Conservation (phyloP, 345 rosid species). For the Sonneratia caseolaris region DNA sequence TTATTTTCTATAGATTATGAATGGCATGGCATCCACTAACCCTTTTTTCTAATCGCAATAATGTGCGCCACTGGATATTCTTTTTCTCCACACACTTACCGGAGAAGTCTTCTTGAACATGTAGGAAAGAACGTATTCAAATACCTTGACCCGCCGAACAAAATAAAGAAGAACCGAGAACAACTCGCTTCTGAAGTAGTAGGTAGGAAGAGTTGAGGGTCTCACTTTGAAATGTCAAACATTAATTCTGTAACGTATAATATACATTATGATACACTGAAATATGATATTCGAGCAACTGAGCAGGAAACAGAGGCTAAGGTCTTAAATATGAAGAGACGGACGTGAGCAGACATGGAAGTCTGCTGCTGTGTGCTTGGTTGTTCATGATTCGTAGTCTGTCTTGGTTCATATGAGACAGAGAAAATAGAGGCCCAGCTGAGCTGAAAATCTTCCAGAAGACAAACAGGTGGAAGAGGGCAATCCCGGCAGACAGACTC, state of each 20-base stretch:
- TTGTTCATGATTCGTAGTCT: too few relatives aligned
- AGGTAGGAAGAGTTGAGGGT: not conserved
- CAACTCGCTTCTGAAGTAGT: not conserved
- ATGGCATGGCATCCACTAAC: too few relatives aligned
- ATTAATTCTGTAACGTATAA: too few relatives aligned
- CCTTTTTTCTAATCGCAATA: not conserved
- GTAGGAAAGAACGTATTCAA: too few relatives aligned
- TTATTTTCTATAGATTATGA: not conserved
- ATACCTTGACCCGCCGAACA: too few relatives aligned
- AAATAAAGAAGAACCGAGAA: too few relatives aligned
- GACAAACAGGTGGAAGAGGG: not conserved
- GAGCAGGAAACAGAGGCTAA: not conserved
- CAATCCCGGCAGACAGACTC: not conserved
- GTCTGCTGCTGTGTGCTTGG: not conserved
- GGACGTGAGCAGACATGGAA: slow-evolving; percentile 5
- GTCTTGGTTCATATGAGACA: not conserved
- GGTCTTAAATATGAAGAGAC: not conserved
- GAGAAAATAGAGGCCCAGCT: not conserved
- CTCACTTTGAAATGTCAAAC: not conserved
- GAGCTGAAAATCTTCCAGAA: not conserved
- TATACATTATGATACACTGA: too few relatives aligned
- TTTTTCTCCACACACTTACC: too few relatives aligned
- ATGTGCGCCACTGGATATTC: not conserved
- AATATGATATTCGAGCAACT: not conserved
- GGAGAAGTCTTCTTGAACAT: too few relatives aligned